Percentiles rank a stretch among this genome's conserved stretches.
Conservation (phyloP, 164 flowering plant genomes). For the Protea cynaroides region DNA sequence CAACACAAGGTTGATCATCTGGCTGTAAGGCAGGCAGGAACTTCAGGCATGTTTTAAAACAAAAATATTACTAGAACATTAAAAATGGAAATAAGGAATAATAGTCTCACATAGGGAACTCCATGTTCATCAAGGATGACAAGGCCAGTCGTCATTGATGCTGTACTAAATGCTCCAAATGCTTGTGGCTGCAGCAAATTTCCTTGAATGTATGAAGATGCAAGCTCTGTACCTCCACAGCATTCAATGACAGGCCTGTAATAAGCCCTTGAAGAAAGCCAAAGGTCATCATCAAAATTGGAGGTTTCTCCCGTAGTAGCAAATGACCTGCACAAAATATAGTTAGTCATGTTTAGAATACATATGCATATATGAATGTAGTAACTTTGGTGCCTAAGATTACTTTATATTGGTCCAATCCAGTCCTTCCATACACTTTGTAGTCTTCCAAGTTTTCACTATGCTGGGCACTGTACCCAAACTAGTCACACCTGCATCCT, state of each 20-base stretch:
- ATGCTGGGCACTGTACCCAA: slow-evolving; percentile 95
- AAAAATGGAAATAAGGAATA: slow-evolving; percentile 1
- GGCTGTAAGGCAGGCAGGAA: slow-evolving; percentile 46
- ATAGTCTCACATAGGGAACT: slow-evolving; percentile 62
- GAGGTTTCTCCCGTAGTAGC: slow-evolving; percentile 88
- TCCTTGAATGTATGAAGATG: slow-evolving; percentile 68
- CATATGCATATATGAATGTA: no score
- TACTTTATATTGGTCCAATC: slow-evolving; percentile 90
- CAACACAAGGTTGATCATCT: slow-evolving; percentile 72
- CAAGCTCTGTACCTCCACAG: slow-evolving; percentile 95
- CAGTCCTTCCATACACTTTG: slow-evolving; percentile 74
- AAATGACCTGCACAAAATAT: slow-evolving; percentile 38
- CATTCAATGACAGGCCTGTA: slow-evolving; percentile 79
- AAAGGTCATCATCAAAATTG: slow-evolving; percentile 85
- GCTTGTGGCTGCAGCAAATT: slow-evolving; percentile 78
- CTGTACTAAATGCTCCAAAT: slow-evolving; percentile 82
- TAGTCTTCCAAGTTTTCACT: slow-evolving; percentile 84
- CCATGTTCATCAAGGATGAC: slow-evolving; percentile 84
- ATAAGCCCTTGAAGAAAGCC: slow-evolving; percentile 85
- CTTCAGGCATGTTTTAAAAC: background rate
- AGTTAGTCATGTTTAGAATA: no score
- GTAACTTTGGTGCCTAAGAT: slow-evolving; percentile 22
- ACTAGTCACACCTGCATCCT: slow-evolving; percentile 90
- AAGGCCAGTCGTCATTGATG: slow-evolving; percentile 67
- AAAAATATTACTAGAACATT: background rate